These are phyloP conservation scores for Picea sitchensis DNA, from an alignment of 75 land plant species.

Conservation along the genomic window DNA sequence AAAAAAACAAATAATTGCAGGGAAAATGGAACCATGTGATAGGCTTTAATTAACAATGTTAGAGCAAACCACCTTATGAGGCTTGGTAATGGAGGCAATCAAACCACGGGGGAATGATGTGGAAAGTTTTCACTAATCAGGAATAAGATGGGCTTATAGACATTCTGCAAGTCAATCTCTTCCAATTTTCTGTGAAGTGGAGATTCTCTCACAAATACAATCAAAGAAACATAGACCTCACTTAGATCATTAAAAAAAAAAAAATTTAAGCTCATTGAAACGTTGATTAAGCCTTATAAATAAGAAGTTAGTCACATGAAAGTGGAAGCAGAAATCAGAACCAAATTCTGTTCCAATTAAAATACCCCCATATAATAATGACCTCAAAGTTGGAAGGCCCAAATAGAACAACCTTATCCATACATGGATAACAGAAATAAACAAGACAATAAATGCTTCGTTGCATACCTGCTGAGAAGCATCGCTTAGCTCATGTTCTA, in stretches of 20 bases:
- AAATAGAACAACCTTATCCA: conserved; percentile 1
- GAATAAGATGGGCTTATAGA: background rate
- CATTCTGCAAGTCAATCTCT: background rate
- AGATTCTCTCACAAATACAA: background rate
- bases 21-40: background rate
- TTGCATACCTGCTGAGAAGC: conserved; percentile 78
- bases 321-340: background rate
- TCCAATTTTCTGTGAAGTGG: background rate
- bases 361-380: background rate
- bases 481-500: conserved; percentile 69
- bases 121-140: background rate
- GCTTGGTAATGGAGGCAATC: background rate
- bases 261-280: background rate
- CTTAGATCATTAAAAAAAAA: background rate
- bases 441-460: background rate
- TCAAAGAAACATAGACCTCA: background rate
- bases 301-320: background rate
- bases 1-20: background rate
- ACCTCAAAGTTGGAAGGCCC: background rate
- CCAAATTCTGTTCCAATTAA: background rate
- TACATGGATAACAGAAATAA: conserved; percentile 1
- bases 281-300: too few species aligned
- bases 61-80: background rate
- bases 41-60: background rate
- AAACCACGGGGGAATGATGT: background rate